Conservation (phyloP, 176 grass and related monocot genomes). For the Puccinellia tenuiflora region DNA sequence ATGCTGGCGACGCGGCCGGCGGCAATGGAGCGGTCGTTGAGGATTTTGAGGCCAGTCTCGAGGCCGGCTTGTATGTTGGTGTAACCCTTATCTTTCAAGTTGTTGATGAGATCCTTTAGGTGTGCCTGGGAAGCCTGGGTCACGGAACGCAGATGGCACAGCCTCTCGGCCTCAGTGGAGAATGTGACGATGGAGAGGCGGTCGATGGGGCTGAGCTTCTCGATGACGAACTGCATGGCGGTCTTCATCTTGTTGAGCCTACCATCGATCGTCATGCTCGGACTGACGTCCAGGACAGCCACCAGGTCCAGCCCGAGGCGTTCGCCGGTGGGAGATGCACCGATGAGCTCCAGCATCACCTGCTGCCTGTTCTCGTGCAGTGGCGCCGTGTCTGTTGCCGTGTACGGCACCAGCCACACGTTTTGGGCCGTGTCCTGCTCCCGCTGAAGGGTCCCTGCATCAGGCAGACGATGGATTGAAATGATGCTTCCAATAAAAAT, state of each 20-base stretch:
- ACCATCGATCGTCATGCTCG: not conserved
- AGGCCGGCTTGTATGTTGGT: slow-evolving; percentile 4
- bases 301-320: slow-evolving; percentile 32
- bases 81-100: not conserved
- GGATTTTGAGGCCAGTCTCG: not conserved
- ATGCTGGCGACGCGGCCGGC: slow-evolving; percentile 8
- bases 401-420: not conserved
- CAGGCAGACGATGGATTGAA: not conserved
- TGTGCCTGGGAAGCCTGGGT: not conserved
- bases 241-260: not conserved
- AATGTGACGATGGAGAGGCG: slow-evolving; percentile 43
- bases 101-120: not conserved
- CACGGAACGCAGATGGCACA: not conserved
- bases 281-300: slow-evolving; percentile 29
- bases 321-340: not conserved
- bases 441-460: slow-evolving; percentile 14
- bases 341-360: slow-evolving; percentile 31
- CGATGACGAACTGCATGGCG: slow-evolving; percentile 30
- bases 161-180: not conserved
- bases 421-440: not conserved
- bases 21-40: not conserved
- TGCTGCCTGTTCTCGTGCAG: not conserved
- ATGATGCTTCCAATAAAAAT: not conserved
- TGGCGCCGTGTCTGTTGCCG: not conserved
- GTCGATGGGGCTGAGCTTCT: slow-evolving; percentile 23